Base-by-base conservation (phyloP, 768 basidiomycete species). In the Auriculariales sp. region DNA sequence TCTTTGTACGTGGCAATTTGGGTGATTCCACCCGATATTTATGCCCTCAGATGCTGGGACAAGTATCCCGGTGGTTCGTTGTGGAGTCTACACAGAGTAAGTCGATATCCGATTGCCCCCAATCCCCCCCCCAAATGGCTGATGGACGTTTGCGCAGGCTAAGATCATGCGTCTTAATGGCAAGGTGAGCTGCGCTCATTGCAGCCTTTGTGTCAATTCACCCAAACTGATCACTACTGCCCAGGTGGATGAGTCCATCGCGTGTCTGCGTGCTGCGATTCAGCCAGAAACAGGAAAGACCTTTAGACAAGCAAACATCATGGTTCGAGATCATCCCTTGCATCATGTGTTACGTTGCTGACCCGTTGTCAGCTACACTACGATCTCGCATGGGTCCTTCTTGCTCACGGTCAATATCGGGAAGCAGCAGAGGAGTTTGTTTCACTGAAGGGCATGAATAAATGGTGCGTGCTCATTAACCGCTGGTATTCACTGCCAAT, bases 341-440 rank as follows among this genome's bases (percentile, higher is more conserved):
- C 35, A 3, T 30, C 14, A 42, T 27, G 17, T 15, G 28, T 11
- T 49, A 29, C 47, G n/a, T 39, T 5, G 27, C 19, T 30, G 19
- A 51, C 15, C 24, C n/a, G 14, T 35, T 15, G 25, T n/a, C 12
- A 84, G 81, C 69, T 88, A 5, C 68, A 75, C 12, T 88, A 85
- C 54, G 86, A 89, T 61, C 70, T 89, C 3, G 83, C 81, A 0
- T 88, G 86, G 85, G 79, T 78, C 14, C 61, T 83, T 1, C 68
- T 88, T 3, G 70, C 77, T 1, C 71, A 82, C 51, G 63, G 79
- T 48, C 67, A 72, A 51, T 85, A 87, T 49, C 64, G 72, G 53
- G 82, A 87, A 53, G 71, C 80, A 1, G 83, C 82, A 1, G 74
- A 81, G 44, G 68, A 70, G 50, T 86, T 88, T 56, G 55, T 85